Conservation (phyloP, 176 grass and related monocot species). For the Juncus effusus region DNA sequence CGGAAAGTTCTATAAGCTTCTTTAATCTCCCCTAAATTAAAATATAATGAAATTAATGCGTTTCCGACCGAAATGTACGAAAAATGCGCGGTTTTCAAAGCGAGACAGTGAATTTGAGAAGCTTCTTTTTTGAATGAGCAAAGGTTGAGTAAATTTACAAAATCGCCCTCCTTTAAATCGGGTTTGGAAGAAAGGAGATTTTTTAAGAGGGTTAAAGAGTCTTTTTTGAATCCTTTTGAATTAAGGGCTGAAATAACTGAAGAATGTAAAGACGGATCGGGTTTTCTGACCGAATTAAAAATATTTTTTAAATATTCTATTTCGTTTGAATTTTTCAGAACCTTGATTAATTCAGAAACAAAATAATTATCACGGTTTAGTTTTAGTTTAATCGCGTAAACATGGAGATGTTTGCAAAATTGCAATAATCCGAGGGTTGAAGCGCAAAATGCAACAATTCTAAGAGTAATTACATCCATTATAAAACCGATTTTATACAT, state of each 20-base stretch:
- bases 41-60: constrained; percentile 74
- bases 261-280: constrained; percentile 53
- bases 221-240: constrained; percentile 52
- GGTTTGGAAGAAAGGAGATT: constrained; percentile 49
- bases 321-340: constrained; percentile 48
- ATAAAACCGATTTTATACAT: constrained; percentile 68
- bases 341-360: constrained; percentile 68
- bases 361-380: constrained; percentile 64
- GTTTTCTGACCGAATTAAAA: constrained; percentile 50
- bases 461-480: constrained; percentile 74
- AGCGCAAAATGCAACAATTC: constrained; percentile 45
- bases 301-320: constrained; percentile 61
- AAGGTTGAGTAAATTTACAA: constrained; percentile 54
- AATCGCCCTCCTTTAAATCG: constrained; percentile 68
- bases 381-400: constrained; percentile 69
- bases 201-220: constrained; percentile 53
- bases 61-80: constrained; percentile 59
- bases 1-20: constrained; percentile 44
- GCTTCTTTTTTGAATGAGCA: constrained; percentile 59
- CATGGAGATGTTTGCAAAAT: constrained; percentile 62
- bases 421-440: constrained; percentile 55
- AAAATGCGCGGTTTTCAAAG: constrained; percentile 59
- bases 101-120: constrained; percentile 61
- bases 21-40: constrained; percentile 48
- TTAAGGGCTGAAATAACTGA: constrained; percentile 65